Base-by-base conservation (phyloP, 1,284 basidiomycete genomes). In the Ganoderma sinense region DNA sequence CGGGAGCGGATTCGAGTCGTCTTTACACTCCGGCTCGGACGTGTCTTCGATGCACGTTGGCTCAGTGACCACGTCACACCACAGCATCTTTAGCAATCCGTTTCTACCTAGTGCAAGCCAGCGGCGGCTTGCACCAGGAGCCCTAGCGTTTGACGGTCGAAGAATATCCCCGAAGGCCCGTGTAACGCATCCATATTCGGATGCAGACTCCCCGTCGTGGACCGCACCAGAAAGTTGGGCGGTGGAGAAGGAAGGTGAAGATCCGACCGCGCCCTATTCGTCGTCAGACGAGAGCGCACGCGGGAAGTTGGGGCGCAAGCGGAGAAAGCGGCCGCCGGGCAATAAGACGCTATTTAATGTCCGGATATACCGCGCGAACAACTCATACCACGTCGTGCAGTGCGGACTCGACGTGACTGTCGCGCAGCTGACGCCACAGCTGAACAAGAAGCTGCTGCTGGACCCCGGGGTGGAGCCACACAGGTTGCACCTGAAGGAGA, bases 401-500 rank as follows among this genome's bases (percentile, higher is more conserved):
- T 90, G 94, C 74, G 85, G 87, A 13, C 82, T 93, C 40, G 82
- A 85, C 31, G 89, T 91, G 23, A 95, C 91, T 0, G 94, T 95
- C 4, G 86, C 87, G 6, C 89, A 94, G 63, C 82, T 97, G 67
- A 89, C 88, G 13, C 86, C 87, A 3, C 84, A 84, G 62, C 84
- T 97, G 63, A 89, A 90, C 40, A 82, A 85, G 71, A 93, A 91
- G 78, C 74, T 91, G 67, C 75, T 87, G 23, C 73, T 81, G 62
- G 84, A 85, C 39, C 82, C 84, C 39, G 84, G 86, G 8, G 79
- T 84, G 68, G 90, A 91, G 69, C 87, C 86, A 14, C 92, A 96
- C 83, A 88, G 90, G 74, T 77, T 97, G 55, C 96, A 96, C 83
- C 81, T 97, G 66, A 92, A 93, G 76, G 95, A 97, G 79, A 86